These are phyloP conservation scores for Haplographium delicatum DNA, from an alignment of 495 filamentous ascomycete genomes.

Conservation along the genomic window DNA sequence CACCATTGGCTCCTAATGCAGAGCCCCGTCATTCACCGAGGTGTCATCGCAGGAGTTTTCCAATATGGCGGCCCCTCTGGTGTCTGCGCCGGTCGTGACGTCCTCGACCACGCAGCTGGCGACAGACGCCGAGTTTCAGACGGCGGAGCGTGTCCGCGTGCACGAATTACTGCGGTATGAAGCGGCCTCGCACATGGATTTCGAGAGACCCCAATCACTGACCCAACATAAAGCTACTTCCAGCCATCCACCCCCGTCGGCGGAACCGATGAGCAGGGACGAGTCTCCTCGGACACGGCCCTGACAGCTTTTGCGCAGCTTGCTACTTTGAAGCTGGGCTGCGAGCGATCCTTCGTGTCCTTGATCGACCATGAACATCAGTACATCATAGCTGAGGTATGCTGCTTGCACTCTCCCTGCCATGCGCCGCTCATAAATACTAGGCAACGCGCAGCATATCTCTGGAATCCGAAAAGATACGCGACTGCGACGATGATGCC, in stretches of 20 bases:
- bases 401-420: no score
- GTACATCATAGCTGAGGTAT: constrained; percentile 15
- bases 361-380: constrained; percentile 11
- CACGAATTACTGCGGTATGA: not conserved
- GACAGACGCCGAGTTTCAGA: not conserved
- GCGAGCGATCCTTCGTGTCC: constrained; percentile 50
- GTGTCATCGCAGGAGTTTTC: no score
- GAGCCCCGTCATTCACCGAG: no score
- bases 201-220: not conserved
- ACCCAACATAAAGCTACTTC: not conserved
- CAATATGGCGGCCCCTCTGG: no score
- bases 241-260: not conserved
- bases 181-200: not conserved
- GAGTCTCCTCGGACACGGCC: constrained; percentile 38
- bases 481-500: not conserved
- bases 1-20: no score
- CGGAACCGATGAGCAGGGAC: not conserved
- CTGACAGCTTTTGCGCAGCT: constrained; percentile 59
- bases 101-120: no score
- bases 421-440: no score
- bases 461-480: not conserved
- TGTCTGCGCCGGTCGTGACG: no score
- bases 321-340: constrained; percentile 46
- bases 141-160: not conserved
- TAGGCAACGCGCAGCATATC: not conserved